Evolutionary conservation across 2,329 filamentous ascomycete genomes (phyloP), one percentile per base, ranked within the genome.

Genomic region (Arthrobotrys pseudoclavata): DNA sequence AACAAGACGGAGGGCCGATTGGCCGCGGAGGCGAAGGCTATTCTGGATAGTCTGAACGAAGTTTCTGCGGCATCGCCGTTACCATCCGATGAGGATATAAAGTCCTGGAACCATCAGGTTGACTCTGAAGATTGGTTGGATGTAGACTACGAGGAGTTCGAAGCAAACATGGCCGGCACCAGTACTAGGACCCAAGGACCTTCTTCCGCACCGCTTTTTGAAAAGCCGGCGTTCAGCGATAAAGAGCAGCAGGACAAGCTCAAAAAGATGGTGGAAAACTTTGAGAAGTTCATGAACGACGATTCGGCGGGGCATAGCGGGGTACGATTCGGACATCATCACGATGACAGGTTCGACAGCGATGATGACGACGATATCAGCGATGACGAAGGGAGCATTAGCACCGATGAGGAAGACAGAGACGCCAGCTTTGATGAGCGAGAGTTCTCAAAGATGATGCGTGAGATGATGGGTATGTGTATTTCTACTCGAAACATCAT

Each of bases 81-180:
- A 0, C 95, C 96, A 0, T 89, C 86, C 0, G 88, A 97, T 80
- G 84, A 86, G 0, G 92, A 95, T n/a, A 93, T 98, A 9, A 83
- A 84, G 26, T 81, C 83, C 1, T 98, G 96, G 95, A 86, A 87
- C 1, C 84, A 86, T 31, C 87, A 85, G n/a, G 89, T 95, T 61
- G 95, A 98, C 77, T 89, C 94, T 80, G 96, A 98, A 81, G 87
- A 88, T 22, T 99, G 96, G 96, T 86, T 99, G 79, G 91, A 98
- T 81, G 96, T 99, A 71, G 90, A 94, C 82, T 97, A 93, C 80
- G 88, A 91, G 18, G 94, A 97, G 79, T 93, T 99, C 69, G 94
- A 97, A 81, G 87, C 88, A 29, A 94, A 97, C 82, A 85, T 99
- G 0, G 86, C 88, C 31, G 87, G 88, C 0, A 86, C 84, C 55